phyloP scores from a whole-genome alignment of 2,329 filamentous ascomycete species.

The Pestalotiopsis fici region DNA sequence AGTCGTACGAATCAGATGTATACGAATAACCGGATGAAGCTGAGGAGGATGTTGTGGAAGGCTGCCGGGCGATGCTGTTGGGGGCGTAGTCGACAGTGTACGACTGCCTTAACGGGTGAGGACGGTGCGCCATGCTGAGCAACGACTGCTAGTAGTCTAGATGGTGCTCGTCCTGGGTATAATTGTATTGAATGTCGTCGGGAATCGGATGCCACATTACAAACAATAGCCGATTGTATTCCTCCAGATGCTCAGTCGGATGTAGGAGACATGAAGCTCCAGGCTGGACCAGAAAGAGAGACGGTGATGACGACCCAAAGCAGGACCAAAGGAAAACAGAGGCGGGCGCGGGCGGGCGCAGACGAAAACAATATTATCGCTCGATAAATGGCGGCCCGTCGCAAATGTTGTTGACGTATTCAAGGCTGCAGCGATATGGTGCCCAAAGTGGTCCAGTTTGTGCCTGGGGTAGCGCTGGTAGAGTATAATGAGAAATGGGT shows the following conservation, averaged over 20 bases:
- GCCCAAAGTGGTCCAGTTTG: neutral
- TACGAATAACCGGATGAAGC: constrained; percentile 68
- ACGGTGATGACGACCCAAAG: neutral
- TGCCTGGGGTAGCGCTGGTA: neutral
- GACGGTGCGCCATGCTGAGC: constrained; percentile 54
- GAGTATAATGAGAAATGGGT: constrained; percentile 6
- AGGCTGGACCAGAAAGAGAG: neutral
- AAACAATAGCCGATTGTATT: constrained; percentile 14
- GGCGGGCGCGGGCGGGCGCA: neutral
- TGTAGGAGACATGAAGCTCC: neutral
- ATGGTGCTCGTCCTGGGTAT: constrained; percentile 24
- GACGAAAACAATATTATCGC: neutral
- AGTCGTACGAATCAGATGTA: constrained; percentile 52
- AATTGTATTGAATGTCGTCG: constrained; percentile 19
- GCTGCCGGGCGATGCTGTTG: constrained; percentile 56
- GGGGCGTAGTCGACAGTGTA: constrained; percentile 41
- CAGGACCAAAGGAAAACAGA: neutral
- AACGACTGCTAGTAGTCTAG: constrained; percentile 23
- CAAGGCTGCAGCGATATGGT: neutral
- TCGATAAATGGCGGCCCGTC: neutral
- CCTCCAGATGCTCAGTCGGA: neutral
- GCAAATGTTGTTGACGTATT: constrained; percentile 1
- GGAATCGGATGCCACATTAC: constrained; percentile 30
- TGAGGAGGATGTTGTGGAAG: constrained; percentile 72
- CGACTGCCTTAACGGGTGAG: constrained; percentile 58